Percentiles rank a stretch among this genome's conserved stretches.
These are phyloP conservation scores for Sporothrix protearum DNA, from an alignment of 2,329 filamentous ascomycete species.

Conservation along the genomic window DNA sequence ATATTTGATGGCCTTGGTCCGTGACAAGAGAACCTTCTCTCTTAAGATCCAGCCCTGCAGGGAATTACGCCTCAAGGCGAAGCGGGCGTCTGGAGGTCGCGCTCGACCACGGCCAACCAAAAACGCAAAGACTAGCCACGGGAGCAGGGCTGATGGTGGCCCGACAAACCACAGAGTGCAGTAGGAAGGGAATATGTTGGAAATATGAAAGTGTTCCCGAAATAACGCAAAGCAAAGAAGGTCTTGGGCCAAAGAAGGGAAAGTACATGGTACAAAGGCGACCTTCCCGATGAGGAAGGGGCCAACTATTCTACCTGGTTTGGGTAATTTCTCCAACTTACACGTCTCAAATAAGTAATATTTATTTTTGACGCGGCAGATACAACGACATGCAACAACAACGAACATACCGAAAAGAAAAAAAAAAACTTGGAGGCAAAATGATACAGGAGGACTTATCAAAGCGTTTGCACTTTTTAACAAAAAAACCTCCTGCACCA, in stretches of 20 bases:
- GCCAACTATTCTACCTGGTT: not conserved
- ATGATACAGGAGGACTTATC: not conserved
- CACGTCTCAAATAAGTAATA: conserved; percentile 25
- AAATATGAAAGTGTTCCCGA: not conserved
- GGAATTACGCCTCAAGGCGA: not conserved
- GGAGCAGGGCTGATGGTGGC: not conserved
- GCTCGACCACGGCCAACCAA: not conserved
- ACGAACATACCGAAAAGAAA: not conserved
- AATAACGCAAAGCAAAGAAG: not conserved
- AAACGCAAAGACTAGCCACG: not conserved
- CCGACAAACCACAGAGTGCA: too few relatives aligned
- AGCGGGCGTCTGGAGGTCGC: not conserved
- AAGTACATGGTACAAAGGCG: not conserved
- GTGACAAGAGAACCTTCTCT: not conserved
- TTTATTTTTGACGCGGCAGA: not conserved
- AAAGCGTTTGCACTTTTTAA: too few relatives aligned
- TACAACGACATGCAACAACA: not conserved
- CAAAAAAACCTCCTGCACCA: too few relatives aligned
- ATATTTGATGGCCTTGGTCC: not conserved
- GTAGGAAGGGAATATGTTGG: not conserved
- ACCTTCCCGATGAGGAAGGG: conserved; percentile 20
- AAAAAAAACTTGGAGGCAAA: too few relatives aligned
- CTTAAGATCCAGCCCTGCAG: not conserved
- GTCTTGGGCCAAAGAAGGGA: not conserved
- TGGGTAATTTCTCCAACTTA: conserved; percentile 20